Evolutionary conservation across 495 filamentous ascomycete genomes (phyloP).

Genomic region (Neurospora sp.): DNA sequence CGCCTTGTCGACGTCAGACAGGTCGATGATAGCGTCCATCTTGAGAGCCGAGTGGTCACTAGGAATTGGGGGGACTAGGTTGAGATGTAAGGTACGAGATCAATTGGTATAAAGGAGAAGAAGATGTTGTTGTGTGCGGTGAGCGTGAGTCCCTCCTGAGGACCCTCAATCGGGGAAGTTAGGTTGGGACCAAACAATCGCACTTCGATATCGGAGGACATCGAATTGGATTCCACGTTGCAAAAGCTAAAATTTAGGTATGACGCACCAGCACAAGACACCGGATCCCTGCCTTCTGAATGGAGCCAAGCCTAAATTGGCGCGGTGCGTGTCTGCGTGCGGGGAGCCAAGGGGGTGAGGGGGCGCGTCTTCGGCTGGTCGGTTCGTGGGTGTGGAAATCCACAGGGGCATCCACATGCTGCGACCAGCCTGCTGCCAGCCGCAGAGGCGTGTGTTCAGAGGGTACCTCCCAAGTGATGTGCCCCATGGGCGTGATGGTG

Average conservation of each 20-base stretch:
- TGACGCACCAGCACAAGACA: neutral
- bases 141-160: neutral
- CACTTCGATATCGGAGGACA: neutral
- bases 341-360: neutral
- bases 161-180: neutral
- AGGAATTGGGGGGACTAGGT: neutral
- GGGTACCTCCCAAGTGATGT: neutral
- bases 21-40: constrained; percentile 89
- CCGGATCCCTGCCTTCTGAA: neutral
- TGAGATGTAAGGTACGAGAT: neutral
- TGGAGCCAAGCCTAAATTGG: neutral
- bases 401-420: neutral
- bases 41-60: constrained; percentile 5
- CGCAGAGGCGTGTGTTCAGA: neutral
- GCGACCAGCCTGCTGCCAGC: neutral
- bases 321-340: neutral
- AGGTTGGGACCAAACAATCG: neutral
- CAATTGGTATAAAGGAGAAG: neutral
- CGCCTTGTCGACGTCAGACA: constrained; percentile 71
- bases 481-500: neutral
- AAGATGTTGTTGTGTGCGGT: neutral
- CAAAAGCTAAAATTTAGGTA: neutral
- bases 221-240: neutral
- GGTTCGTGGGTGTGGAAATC: neutral
- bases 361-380: neutral